These are phyloP conservation scores for Asterionellopsis glacialis DNA, from an alignment of 108 stramenopile species.

Conservation along the genomic window DNA sequence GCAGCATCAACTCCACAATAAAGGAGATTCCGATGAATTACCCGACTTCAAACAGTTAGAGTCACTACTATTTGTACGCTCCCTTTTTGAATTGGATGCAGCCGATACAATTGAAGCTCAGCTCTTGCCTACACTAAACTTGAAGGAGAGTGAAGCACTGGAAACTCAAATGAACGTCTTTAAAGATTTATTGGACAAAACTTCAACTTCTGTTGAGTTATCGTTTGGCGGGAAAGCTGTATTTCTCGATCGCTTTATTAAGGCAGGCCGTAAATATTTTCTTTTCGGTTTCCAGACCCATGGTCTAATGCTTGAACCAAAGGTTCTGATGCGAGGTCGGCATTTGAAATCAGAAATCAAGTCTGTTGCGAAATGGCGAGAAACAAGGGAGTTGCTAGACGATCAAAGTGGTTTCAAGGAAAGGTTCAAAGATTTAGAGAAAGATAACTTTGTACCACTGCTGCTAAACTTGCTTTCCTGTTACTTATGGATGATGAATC, in stretches of 20 bases:
- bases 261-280: slow-evolving; percentile 9
- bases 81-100: neutral
- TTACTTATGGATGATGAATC: slow-evolving; percentile 84
- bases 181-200: neutral
- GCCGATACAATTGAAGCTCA: neutral
- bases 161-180: neutral
- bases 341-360: slow-evolving; percentile 39
- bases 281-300: slow-evolving; percentile 6
- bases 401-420: slow-evolving; percentile 2
- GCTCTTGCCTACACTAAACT: neutral
- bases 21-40: too few relatives aligned
- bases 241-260: slow-evolving; percentile 6
- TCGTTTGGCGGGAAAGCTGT: neutral
- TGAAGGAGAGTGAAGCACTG: neutral
- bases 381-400: slow-evolving; percentile 15
- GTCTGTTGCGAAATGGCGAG: slow-evolving; percentile 31
- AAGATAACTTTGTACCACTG: slow-evolving; percentile 39
- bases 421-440: slow-evolving; percentile 22
- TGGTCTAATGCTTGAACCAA: slow-evolving; percentile 21
- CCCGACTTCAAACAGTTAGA: too few relatives aligned
- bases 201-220: neutral
- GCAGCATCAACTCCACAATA: neutral
- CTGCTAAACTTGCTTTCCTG: slow-evolving; percentile 69
- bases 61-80: neutral
- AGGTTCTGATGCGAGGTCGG: slow-evolving; percentile 17